phyloP scores from a whole-genome alignment of 352 stramenopile genomes.

The Pelagophyceae sp. region DNA sequence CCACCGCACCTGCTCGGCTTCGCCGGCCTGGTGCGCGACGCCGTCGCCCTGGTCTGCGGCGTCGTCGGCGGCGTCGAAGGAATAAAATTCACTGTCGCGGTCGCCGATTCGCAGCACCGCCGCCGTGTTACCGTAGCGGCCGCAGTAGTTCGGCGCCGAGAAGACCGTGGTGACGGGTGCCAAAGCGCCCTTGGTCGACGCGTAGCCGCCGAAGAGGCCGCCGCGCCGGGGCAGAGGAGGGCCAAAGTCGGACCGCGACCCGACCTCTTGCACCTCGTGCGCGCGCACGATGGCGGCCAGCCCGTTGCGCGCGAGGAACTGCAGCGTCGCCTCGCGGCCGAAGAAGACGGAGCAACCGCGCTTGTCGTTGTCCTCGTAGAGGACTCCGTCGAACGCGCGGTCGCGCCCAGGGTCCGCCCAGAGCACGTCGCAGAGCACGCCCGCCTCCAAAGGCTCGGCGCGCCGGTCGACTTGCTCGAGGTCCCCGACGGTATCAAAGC shows the following conservation, averaged over 20 bases:
- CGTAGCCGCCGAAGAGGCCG: no score
- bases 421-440: constrained; percentile 94
- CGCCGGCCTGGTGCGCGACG: no score
- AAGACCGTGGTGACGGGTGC: constrained; percentile 93
- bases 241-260: no score
- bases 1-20: no score
- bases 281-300: constrained; percentile 93
- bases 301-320: constrained; percentile 98
- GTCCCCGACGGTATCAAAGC: constrained; percentile 15
- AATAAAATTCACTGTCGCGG: no score
- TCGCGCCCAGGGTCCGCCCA: constrained; percentile 73
- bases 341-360: constrained; percentile 96
- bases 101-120: no score
- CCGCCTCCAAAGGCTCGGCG: constrained; percentile 82
- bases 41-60: no score
- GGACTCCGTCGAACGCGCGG: constrained; percentile 94
- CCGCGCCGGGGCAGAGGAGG: no score
- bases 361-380: constrained; percentile 93
- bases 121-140: constrained; percentile 95
- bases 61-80: no score
- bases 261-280: constrained; percentile 91
- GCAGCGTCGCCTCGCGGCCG: constrained; percentile 91
- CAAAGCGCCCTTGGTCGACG: constrained; percentile 88
- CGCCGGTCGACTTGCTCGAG: background rate
- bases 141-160: constrained; percentile 98